Percentiles rank a stretch among this genome's conserved stretches.
phyloP scores from a whole-genome alignment of 2,329 filamentous ascomycete species.

The Xylariomycetidae sp. region DNA sequence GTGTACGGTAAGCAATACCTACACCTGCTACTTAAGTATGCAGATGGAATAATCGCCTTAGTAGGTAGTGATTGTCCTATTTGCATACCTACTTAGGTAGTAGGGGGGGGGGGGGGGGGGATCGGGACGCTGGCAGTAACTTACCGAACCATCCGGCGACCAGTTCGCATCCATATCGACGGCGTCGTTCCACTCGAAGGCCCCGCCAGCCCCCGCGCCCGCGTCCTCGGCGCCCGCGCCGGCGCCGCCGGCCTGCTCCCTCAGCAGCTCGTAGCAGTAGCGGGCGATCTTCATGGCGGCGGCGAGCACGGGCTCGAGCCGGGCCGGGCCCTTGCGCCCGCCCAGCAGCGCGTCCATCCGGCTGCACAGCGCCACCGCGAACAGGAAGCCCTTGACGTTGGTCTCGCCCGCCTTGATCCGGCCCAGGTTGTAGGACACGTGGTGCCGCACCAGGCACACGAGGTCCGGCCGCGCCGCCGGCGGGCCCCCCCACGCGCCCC shows the following conservation, averaged over 20 bases:
- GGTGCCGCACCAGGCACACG: constrained; percentile 34
- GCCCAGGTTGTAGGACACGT: constrained; percentile 31
- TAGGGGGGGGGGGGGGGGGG: too few relatives aligned
- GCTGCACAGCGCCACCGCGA: constrained; percentile 31
- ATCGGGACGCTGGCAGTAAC: too few relatives aligned
- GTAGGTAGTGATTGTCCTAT: too few relatives aligned
- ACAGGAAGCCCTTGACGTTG: constrained; percentile 47
- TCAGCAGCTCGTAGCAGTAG: constrained; percentile 29
- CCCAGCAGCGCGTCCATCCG: constrained; percentile 37
- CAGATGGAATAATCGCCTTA: too few relatives aligned
- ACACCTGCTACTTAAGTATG: not conserved
- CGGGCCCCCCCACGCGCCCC: constrained; percentile 9
- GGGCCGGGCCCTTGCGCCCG: constrained; percentile 28
- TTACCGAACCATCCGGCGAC: constrained; percentile 22
- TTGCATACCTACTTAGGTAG: too few relatives aligned
- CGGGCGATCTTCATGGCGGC: constrained; percentile 31
- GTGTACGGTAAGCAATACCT: not conserved
- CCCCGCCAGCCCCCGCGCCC: constrained; percentile 15
- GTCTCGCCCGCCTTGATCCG: constrained; percentile 45
- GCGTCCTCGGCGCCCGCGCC: constrained; percentile 4
- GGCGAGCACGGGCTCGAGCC: constrained; percentile 28
- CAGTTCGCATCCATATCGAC: constrained; percentile 30
- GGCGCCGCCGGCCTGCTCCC: constrained; percentile 21
- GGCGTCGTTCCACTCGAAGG: constrained; percentile 18
- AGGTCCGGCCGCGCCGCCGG: constrained; percentile 34